Percentiles rank a stretch among this genome's conserved stretches.
Conservation (phyloP, 495 filamentous ascomycete species). For the Penicillium paradoxum region DNA sequence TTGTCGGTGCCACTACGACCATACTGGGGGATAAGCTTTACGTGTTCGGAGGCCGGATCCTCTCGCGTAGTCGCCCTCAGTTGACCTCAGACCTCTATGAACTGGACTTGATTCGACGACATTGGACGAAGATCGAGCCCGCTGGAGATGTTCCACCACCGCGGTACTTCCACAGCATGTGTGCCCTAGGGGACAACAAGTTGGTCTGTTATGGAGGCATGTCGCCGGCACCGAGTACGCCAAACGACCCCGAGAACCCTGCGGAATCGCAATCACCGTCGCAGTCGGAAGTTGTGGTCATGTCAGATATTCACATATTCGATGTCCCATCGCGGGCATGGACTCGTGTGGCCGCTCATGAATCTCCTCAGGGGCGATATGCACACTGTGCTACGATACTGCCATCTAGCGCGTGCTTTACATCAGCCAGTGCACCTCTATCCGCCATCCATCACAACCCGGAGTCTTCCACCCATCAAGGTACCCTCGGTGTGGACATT, state of each 20-base stretch:
- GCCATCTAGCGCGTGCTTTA: slow-evolving; percentile 79
- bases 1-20: slow-evolving; percentile 93
- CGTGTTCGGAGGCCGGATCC: slow-evolving; percentile 86
- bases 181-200: slow-evolving; percentile 87
- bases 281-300: slow-evolving; percentile 87
- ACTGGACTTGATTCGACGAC: slow-evolving; percentile 80
- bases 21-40: slow-evolving; percentile 92
- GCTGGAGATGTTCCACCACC: slow-evolving; percentile 82
- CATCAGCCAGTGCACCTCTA: slow-evolving; percentile 73
- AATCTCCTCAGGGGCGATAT: slow-evolving; percentile 89
- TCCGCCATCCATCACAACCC: slow-evolving; percentile 88
- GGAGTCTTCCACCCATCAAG: slow-evolving; percentile 71
- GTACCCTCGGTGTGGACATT: slow-evolving; percentile 75
- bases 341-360: slow-evolving; percentile 73
- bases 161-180: slow-evolving; percentile 95
- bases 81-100: slow-evolving; percentile 89
- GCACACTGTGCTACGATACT: slow-evolving; percentile 94
- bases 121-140: slow-evolving; percentile 87
- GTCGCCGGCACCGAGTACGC: slow-evolving; percentile 64
- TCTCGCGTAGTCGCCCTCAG: slow-evolving; percentile 76
- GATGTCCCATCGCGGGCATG: slow-evolving; percentile 82
- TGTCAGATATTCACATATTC: slow-evolving; percentile 97
- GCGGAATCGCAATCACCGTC: slow-evolving; percentile 61
- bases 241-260: slow-evolving; percentile 38
- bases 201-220: slow-evolving; percentile 97